phyloP scores from a whole-genome alignment of 2,329 filamentous ascomycete species.

The Calonectria pseudoturangicola region DNA sequence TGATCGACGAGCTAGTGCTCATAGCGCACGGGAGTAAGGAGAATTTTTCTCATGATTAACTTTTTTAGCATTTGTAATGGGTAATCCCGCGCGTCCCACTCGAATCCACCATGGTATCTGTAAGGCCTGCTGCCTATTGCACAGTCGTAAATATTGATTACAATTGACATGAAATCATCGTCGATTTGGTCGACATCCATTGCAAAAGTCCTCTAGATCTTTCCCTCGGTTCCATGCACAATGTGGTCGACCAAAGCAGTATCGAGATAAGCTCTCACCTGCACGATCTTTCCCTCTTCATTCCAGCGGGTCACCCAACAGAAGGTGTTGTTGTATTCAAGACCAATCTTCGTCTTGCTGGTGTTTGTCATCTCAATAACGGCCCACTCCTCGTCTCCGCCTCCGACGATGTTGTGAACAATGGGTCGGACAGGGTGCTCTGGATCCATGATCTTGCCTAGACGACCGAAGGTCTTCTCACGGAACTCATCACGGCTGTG shows the following conservation, averaged over 20 bases:
- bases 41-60: slow-evolving; percentile 2
- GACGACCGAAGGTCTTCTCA: slow-evolving; percentile 26
- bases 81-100: not conserved
- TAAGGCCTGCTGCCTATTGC: not conserved
- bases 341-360: slow-evolving; percentile 19
- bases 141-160: not conserved
- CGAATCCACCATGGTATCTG: not conserved
- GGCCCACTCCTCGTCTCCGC: slow-evolving; percentile 18
- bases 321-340: slow-evolving; percentile 25
- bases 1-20: not conserved
- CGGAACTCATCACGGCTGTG: slow-evolving; percentile 24
- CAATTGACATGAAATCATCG: no score
- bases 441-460: slow-evolving; percentile 24
- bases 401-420: slow-evolving; percentile 24
- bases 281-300: slow-evolving; percentile 21
- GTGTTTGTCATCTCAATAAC: slow-evolving; percentile 23
- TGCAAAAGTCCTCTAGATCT: not conserved
- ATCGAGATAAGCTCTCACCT: slow-evolving; percentile 21
- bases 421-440: slow-evolving; percentile 11
- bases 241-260: slow-evolving; percentile 19
- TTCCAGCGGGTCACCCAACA: slow-evolving; percentile 27
- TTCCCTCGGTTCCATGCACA: slow-evolving; percentile 22
- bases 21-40: no score
- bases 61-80: not conserved
- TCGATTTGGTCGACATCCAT: no score